Evolutionary conservation across 306 rosid genomes (phyloP), one percentile per base, ranked within the genome.

Genomic region (Potentilla sterilis): DNA sequence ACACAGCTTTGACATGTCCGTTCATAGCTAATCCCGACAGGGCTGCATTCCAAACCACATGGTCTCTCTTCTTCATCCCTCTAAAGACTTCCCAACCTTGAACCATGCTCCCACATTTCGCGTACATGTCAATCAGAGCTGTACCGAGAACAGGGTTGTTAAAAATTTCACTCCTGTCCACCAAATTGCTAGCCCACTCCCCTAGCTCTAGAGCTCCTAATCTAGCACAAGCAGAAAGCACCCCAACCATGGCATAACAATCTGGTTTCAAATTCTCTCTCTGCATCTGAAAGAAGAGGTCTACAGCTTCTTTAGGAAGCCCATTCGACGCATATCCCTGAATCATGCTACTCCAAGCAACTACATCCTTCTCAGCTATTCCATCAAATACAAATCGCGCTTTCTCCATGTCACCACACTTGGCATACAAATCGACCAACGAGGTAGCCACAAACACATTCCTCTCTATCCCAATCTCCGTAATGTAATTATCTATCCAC

Each of bases 331-430:
- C 91, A 74, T 82, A 91, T 9, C 89, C 89, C 78, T 91, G 89
- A 82, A 90, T 90, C 93, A 90, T 76, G 22, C 85, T 88, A 73
- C 91, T 87, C 96, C 96, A 90, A 73, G 81, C 82, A 70, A 90
- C 93, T 34, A 85, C 69, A 82, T 90, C 96, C 84, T 73, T 90
- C 74, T 81, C 93, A 15, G 32, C 79, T 86, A 90, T 85, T 9
- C 76, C 91, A 73, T 84, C 85, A 73, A 90, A 90, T 24, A 87
- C 75, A 6, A 19, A 0, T 0, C 81, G 77, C 0, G 93, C 93
- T 73, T 84, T 79, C 69, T 82, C 87, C 92, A 91, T 84, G 54
- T 84, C 81, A 14, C 96, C 89, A 40, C 88, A 91, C 70, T 88
- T 88, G 0, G 85, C 66, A 44, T 84, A 87, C 93, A 91, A 79